These are phyloP conservation scores for Elsinoe perseae DNA, from an alignment of 2,329 filamentous ascomycete species.

Conservation along the genomic window DNA sequence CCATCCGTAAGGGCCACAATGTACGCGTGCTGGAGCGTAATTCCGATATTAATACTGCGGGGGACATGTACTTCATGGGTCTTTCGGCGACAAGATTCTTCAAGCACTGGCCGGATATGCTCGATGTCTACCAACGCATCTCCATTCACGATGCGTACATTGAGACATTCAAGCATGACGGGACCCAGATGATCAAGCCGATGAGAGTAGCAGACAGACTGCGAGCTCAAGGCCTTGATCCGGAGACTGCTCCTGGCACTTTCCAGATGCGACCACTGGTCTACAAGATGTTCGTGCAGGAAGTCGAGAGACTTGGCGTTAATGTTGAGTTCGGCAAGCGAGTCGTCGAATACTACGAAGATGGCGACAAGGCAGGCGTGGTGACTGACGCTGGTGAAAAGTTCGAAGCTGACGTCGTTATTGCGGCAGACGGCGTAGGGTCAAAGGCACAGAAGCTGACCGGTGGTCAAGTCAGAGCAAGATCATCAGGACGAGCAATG, in stretches of 20 bases:
- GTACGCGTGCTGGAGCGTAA: slow-evolving; percentile 31
- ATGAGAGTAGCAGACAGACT: slow-evolving; percentile 46
- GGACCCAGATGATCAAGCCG: slow-evolving; percentile 42
- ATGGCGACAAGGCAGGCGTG: slow-evolving; percentile 28
- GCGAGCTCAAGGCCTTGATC: slow-evolving; percentile 37
- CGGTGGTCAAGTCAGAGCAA: slow-evolving; percentile 37
- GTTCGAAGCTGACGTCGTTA: slow-evolving; percentile 36
- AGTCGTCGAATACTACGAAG: slow-evolving; percentile 40
- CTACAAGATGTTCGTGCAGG: slow-evolving; percentile 48
- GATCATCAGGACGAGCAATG: slow-evolving; percentile 25
- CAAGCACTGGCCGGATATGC: slow-evolving; percentile 49
- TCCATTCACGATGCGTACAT: slow-evolving; percentile 50
- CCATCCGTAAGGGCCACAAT: slow-evolving; percentile 28
- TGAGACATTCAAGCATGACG: slow-evolving; percentile 49
- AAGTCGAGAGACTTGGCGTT: slow-evolving; percentile 40
- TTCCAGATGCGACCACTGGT: slow-evolving; percentile 51
- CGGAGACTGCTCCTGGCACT: slow-evolving; percentile 45
- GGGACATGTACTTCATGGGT: slow-evolving; percentile 56
- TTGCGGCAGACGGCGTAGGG: slow-evolving; percentile 34
- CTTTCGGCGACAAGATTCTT: slow-evolving; percentile 49
- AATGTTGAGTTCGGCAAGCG: slow-evolving; percentile 36
- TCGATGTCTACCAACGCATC: slow-evolving; percentile 44
- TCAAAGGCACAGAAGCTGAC: slow-evolving; percentile 40
- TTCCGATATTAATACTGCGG: slow-evolving; percentile 44
- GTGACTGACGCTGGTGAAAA: slow-evolving; percentile 34